Percentiles rank a stretch among this genome's conserved stretches.
Conservation (phyloP, 805 yeast species). For the Ogataea dorogensis region DNA sequence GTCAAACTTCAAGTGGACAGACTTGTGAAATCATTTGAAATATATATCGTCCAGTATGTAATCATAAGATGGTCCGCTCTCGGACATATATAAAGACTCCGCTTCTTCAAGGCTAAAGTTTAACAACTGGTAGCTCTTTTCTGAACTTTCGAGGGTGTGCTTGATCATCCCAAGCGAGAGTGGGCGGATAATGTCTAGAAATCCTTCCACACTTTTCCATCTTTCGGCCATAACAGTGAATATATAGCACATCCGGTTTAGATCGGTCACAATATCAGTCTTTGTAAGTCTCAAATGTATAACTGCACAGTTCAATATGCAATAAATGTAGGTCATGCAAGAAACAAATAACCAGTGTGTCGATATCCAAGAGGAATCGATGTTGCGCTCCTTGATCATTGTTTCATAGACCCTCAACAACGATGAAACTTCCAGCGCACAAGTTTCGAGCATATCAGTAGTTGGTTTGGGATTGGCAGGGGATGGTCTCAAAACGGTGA, state of each 20-base stretch:
- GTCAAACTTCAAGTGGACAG: slow-evolving; percentile 28
- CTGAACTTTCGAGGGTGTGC: not conserved
- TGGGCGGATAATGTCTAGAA: slow-evolving; percentile 2
- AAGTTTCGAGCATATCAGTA: not conserved
- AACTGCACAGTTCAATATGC: not conserved
- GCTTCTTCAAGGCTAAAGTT: not conserved
- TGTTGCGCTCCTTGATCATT: slow-evolving; percentile 1
- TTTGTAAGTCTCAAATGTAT: not conserved
- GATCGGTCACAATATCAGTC: not conserved
- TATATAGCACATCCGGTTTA: slow-evolving; percentile 2
- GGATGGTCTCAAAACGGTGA: slow-evolving; percentile 1
- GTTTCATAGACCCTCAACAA: slow-evolving; percentile 1
- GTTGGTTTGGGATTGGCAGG: slow-evolving; percentile 1
- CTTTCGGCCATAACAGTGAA: slow-evolving; percentile 4
- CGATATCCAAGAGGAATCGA: slow-evolving; percentile 4
- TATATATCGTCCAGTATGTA: not conserved
- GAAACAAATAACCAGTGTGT: slow-evolving; percentile 5
- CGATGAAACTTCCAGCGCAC: not conserved
- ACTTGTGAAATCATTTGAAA: slow-evolving; percentile 2
- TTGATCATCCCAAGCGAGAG: not conserved
- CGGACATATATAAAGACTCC: not conserved
- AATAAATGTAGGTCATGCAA: slow-evolving; percentile 4
- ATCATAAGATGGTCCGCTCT: not conserved
- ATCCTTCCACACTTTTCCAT: slow-evolving; percentile 3
- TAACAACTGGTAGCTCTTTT: not conserved